phyloP scores from a whole-genome alignment of 805 yeast genomes.

The Candida argentea region DNA sequence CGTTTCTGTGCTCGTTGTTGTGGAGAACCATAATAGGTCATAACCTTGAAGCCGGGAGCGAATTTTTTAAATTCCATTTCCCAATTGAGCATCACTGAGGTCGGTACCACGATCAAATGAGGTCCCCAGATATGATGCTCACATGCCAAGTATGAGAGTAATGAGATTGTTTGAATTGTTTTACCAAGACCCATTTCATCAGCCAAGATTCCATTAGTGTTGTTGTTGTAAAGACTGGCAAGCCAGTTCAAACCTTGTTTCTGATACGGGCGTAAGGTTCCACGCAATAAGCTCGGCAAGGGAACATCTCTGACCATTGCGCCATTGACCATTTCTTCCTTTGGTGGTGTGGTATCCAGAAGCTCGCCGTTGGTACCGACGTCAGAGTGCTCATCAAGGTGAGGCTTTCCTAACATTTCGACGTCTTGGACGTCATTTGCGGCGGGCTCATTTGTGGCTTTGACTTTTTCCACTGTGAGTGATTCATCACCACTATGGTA shows the following conservation, averaged over 20 bases:
- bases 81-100: conserved; percentile 96
- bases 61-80: conserved; percentile 98
- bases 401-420: too few species aligned
- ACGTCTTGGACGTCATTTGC: neutral
- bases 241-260: conserved; percentile 96
- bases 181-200: conserved; percentile 99
- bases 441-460: conserved; percentile 1
- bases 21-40: conserved; percentile 95
- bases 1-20: conserved; percentile 94
- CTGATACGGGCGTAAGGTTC: conserved; percentile 81
- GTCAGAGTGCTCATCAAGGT: too few species aligned
- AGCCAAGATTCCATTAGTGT: conserved; percentile 93
- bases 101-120: conserved; percentile 92
- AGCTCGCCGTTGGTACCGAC: too few species aligned
- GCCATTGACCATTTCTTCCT: conserved; percentile 29
- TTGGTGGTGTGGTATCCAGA: too few species aligned
- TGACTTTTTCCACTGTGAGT: too few species aligned
- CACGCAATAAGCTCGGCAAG: conserved; percentile 65
- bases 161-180: conserved; percentile 89
- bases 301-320: conserved; percentile 55
- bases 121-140: conserved; percentile 97
- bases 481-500: conserved; percentile 8
- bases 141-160: conserved; percentile 82
- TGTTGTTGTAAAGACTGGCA: conserved; percentile 83
- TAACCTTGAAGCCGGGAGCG: conserved; percentile 94